These are phyloP conservation scores for Russula emetica DNA, from an alignment of 768 basidiomycete genomes.

Conservation along the genomic window DNA sequence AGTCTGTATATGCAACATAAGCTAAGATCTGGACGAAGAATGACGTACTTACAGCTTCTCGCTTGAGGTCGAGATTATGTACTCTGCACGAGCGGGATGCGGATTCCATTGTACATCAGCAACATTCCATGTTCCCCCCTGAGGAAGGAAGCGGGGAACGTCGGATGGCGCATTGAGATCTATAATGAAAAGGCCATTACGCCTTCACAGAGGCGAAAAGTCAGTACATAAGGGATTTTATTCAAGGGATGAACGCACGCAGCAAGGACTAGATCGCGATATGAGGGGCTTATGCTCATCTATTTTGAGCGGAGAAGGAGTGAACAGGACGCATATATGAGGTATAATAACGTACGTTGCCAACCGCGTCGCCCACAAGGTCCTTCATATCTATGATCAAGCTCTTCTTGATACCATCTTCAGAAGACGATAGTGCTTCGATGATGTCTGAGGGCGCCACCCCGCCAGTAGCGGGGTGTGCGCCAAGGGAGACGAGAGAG, in stretches of 20 bases:
- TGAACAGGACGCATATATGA: slow-evolving; percentile 21
- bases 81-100: slow-evolving; percentile 66
- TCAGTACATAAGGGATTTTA: background rate
- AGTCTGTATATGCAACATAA: slow-evolving; percentile 40
- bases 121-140: slow-evolving; percentile 95
- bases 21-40: background rate
- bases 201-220: slow-evolving; percentile 37
- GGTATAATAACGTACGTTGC: slow-evolving; percentile 64
- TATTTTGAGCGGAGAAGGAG: slow-evolving; percentile 31
- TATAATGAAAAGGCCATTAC: slow-evolving; percentile 91
- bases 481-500: background rate
- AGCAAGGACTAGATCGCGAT: slow-evolving; percentile 85
- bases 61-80: slow-evolving; percentile 83
- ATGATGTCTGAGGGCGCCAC: slow-evolving; percentile 5
- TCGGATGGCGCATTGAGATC: slow-evolving; percentile 85
- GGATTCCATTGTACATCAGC: slow-evolving; percentile 94
- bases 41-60: slow-evolving; percentile 66
- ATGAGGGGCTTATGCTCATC: slow-evolving; percentile 91
- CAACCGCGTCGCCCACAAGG: slow-evolving; percentile 76
- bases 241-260: slow-evolving; percentile 49
- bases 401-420: slow-evolving; percentile 57
- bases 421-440: slow-evolving; percentile 34
- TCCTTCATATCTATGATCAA: slow-evolving; percentile 77
- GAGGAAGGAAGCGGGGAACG: slow-evolving; percentile 89
- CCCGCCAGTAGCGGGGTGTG: background rate